These are phyloP conservation scores for Xylaria sp. DNA, from an alignment of 2,329 filamentous ascomycete genomes.

Conservation along the genomic window DNA sequence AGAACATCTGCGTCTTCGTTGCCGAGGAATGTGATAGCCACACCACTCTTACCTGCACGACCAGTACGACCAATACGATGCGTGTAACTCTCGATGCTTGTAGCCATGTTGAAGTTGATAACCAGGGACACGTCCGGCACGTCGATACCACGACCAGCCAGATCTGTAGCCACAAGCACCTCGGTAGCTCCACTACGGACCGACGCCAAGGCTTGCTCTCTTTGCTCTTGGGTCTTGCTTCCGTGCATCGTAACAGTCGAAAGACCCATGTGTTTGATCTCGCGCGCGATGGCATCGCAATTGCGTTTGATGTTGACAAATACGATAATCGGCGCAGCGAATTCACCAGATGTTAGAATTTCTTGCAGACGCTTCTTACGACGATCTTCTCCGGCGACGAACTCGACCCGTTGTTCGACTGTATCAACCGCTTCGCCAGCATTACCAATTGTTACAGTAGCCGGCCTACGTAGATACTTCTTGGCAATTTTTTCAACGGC, in stretches of 20 bases:
- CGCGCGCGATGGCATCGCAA: constrained; percentile 92
- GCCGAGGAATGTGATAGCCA: constrained; percentile 94
- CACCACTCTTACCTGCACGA: constrained; percentile 95
- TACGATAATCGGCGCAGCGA: constrained; percentile 91
- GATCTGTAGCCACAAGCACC: constrained; percentile 93
- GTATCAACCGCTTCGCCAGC: constrained; percentile 96
- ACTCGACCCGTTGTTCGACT: constrained; percentile 96
- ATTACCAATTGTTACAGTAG: constrained; percentile 94
- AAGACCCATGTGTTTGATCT: constrained; percentile 95
- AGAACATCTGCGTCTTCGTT: constrained; percentile 89
- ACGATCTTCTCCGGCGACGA: constrained; percentile 90
- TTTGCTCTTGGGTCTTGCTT: constrained; percentile 96
- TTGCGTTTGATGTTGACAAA: constrained; percentile 99
- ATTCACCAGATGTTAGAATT: constrained; percentile 83
- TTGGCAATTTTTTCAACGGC: constrained; percentile 95
- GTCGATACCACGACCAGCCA: constrained; percentile 97
- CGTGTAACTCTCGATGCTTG: constrained; percentile 92
- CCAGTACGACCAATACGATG: constrained; percentile 97
- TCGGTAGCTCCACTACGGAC: constrained; percentile 83
- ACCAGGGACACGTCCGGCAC: constrained; percentile 94
- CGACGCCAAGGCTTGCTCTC: constrained; percentile 90
- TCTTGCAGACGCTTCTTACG: constrained; percentile 96
- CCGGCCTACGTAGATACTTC: constrained; percentile 92
- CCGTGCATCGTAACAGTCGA: constrained; percentile 91
- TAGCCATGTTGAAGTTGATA: constrained; percentile 99